Evolutionary conservation across 306 rosid genomes (phyloP).

Genomic region (Vigna trinervia): DNA sequence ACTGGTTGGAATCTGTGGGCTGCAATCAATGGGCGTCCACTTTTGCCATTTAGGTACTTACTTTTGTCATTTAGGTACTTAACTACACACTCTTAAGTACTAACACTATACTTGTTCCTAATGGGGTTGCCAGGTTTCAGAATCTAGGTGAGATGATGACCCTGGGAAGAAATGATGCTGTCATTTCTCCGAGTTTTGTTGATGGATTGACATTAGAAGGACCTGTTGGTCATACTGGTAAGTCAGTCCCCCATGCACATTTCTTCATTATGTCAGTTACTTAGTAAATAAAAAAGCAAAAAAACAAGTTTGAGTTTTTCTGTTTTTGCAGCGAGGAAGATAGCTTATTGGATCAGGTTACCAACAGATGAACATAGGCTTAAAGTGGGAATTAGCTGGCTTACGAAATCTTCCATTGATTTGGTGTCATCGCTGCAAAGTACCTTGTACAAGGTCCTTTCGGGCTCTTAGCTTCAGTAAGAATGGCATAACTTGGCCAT

Average conservation of each 20-base stretch:
- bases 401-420: conserved; percentile 83
- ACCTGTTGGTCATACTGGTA: conserved; percentile 88
- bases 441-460: conserved; percentile 68
- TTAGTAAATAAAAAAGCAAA: not conserved
- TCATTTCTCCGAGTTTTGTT: conserved; percentile 85
- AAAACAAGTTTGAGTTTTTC: conserved; percentile 23
- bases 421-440: conserved; percentile 75
- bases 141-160: conserved; percentile 98
- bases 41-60: conserved; percentile 89
- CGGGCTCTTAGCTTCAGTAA: conserved; percentile 53
- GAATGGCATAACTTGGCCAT: conserved; percentile 16
- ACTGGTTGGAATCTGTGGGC: conserved; percentile 99
- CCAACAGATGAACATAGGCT: conserved; percentile 92
- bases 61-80: conserved; percentile 73
- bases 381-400: conserved; percentile 96
- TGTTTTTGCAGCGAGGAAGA: conserved; percentile 81
- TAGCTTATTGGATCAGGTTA: conserved; percentile 90
- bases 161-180: conserved; percentile 90
- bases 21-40: conserved; percentile 92
- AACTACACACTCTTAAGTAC: conserved; percentile 4
- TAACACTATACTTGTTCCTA: conserved; percentile 22
- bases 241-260: conserved; percentile 7
- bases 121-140: conserved; percentile 70
- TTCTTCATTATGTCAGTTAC: not conserved
- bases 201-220: conserved; percentile 95